A percentile compares a stretch with the other conserved stretches of the same genome.
phyloP scores from a whole-genome alignment of 768 basidiomycete genomes.

The Macrocybe gigantea region DNA sequence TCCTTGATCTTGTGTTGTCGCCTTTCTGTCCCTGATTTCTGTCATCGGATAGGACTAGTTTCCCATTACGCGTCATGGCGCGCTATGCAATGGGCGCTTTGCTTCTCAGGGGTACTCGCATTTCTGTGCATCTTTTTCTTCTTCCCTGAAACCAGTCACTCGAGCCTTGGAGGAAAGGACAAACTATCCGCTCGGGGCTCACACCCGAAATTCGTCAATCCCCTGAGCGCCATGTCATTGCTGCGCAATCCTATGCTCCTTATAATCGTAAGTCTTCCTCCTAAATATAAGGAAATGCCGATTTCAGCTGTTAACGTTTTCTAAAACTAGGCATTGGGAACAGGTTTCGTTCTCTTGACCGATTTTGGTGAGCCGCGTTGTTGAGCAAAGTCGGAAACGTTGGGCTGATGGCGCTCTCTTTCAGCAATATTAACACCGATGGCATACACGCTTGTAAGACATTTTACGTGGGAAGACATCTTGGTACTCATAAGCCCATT shows the following conservation, averaged over 20 bases:
- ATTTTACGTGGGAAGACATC: not conserved
- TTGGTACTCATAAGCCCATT: not conserved
- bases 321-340: not conserved
- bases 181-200: not conserved
- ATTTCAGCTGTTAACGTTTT: not conserved
- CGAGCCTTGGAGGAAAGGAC: not conserved
- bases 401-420: not conserved
- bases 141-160: constrained; percentile 46
- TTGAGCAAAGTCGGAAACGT: too few species aligned
- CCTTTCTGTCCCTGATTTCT: too few species aligned
- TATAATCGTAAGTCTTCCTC: not conserved
- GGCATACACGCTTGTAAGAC: constrained; percentile 43
- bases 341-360: not conserved
- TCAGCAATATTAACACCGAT: constrained; percentile 19
- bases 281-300: not conserved
- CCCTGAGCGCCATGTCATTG: not conserved
- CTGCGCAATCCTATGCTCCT: not conserved
- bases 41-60: too few species aligned
- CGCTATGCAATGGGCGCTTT: not conserved
- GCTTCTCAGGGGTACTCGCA: constrained; percentile 22
- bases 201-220: not conserved
- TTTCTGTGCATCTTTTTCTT: constrained; percentile 27
- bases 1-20: too few species aligned
- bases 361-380: not conserved
- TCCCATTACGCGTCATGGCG: too few species aligned